phyloP scores from a whole-genome alignment of 2,329 filamentous ascomycete genomes.

The Fusarium sp. region DNA sequence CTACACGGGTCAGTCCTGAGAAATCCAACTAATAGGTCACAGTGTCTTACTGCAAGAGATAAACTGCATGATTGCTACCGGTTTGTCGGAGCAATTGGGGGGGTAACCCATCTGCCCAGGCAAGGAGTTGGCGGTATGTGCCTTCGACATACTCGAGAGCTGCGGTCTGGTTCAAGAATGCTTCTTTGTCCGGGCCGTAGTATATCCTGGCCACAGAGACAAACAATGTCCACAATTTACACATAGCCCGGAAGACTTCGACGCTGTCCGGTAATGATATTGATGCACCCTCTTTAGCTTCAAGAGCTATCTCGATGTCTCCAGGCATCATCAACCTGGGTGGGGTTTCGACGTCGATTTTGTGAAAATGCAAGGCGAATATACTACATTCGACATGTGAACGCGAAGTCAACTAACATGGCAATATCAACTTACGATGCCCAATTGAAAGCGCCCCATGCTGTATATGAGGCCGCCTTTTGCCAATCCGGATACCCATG shows the following conservation, averaged over 20 bases:
- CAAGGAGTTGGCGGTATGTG: neutral
- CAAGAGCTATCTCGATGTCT: neutral
- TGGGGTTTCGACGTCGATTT: neutral
- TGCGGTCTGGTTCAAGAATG: neutral
- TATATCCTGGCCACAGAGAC: neutral
- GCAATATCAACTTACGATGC: neutral
- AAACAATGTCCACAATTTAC: neutral
- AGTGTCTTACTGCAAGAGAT: neutral
- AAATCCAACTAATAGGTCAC: too few species aligned
- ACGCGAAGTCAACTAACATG: rapidly evolving
- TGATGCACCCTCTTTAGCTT: rapidly evolving
- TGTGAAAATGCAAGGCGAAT: neutral
- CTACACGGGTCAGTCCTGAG: neutral
- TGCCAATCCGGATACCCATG: neutral
- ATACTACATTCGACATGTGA: neutral
- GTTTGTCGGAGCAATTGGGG: neutral
- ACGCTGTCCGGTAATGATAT: rapidly evolving
- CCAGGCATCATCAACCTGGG: neutral
- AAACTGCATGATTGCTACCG: neutral
- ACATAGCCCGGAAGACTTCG: neutral
- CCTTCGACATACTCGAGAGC: neutral
- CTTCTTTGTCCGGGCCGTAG: neutral
- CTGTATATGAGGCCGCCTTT: conserved; percentile 1
- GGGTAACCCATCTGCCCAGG: neutral
- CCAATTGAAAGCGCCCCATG: conserved; percentile 2